Evolutionary conservation across 2,329 filamentous ascomycete genomes (phyloP).

Genomic region (Penicillium digitatum): DNA sequence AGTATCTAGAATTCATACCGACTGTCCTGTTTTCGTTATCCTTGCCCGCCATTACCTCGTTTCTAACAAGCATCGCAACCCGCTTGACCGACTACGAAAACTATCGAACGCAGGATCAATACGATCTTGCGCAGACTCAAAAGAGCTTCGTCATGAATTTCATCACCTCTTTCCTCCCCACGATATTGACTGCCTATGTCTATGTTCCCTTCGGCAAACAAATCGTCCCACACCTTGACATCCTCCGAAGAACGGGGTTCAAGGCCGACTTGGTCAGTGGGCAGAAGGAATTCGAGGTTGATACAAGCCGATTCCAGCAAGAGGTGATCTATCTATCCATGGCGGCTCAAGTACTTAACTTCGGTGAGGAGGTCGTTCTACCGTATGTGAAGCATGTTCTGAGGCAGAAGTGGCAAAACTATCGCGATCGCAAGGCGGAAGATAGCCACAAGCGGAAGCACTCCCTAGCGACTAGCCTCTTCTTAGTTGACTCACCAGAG

Average conservation of each 20-base stretch:
- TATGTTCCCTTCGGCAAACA: conserved; percentile 87
- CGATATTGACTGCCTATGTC: conserved; percentile 89
- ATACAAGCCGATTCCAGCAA: conserved; percentile 75
- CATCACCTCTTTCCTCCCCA: conserved; percentile 87
- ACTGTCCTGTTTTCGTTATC: conserved; percentile 80
- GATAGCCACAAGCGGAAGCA: conserved; percentile 35
- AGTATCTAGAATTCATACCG: conserved; percentile 77
- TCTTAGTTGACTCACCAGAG: conserved; percentile 64
- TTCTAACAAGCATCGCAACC: conserved; percentile 73
- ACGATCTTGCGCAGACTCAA: conserved; percentile 77
- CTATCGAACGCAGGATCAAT: conserved; percentile 80
- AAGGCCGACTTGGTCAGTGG: conserved; percentile 28
- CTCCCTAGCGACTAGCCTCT: conserved; percentile 43
- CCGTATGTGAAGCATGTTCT: conserved; percentile 78
- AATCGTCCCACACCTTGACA: conserved; percentile 78
- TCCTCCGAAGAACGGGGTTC: conserved; percentile 62
- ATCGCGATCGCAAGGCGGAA: conserved; percentile 19
- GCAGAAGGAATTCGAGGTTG: conserved; percentile 68
- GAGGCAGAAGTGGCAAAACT: conserved; percentile 62
- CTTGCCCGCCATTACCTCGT: conserved; percentile 70
- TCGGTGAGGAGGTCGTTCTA: conserved; percentile 77
- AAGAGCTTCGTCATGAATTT: conserved; percentile 97
- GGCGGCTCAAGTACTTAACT: conserved; percentile 85
- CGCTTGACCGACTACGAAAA: conserved; percentile 81
- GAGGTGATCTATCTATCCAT: conserved; percentile 97